phyloP scores from a whole-genome alignment of 75 land plant species.

The Azolla pinnata region DNA sequence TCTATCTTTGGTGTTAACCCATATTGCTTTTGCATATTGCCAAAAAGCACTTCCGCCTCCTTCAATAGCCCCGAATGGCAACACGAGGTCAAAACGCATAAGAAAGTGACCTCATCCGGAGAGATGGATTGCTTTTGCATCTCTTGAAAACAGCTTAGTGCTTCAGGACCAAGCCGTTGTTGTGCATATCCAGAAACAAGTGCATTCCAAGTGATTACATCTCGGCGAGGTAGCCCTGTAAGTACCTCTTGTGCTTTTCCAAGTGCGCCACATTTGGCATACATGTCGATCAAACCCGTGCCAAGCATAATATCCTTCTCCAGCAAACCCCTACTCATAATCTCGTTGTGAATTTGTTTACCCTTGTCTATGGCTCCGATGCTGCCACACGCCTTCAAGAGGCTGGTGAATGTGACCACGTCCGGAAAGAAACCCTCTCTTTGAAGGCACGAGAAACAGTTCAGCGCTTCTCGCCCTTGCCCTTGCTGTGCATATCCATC shows the following conservation, averaged over 20 bases:
- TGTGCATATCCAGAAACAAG: constrained; percentile 35
- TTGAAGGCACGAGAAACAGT: too few relatives aligned
- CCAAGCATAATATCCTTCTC: too few relatives aligned
- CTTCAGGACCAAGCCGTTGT: constrained; percentile 20
- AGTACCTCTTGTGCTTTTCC: constrained; percentile 28
- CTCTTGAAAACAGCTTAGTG: constrained; percentile 10
- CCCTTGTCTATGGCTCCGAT: too few relatives aligned
- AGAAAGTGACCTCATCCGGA: constrained; percentile 16
- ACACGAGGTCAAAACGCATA: neutral
- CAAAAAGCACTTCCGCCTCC: neutral
- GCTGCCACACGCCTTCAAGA: too few relatives aligned
- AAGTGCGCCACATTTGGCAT: too few relatives aligned
- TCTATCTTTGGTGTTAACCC: neutral
- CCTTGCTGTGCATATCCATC: too few relatives aligned
- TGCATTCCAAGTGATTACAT: constrained; percentile 34
- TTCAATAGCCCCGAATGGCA: neutral
- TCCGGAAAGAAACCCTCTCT: too few relatives aligned
- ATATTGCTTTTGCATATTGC: neutral
- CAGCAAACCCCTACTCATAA: too few relatives aligned
- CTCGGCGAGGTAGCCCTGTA: constrained; percentile 16
- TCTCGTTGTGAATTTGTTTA: too few relatives aligned
- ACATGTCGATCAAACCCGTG: too few relatives aligned
- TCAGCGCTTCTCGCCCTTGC: too few relatives aligned
- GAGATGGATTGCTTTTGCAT: constrained; percentile 19
- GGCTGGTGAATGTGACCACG: too few relatives aligned